Base-by-base conservation (phyloP, 352 stramenopile species). In the Phytophthora pseudosyringae region DNA sequence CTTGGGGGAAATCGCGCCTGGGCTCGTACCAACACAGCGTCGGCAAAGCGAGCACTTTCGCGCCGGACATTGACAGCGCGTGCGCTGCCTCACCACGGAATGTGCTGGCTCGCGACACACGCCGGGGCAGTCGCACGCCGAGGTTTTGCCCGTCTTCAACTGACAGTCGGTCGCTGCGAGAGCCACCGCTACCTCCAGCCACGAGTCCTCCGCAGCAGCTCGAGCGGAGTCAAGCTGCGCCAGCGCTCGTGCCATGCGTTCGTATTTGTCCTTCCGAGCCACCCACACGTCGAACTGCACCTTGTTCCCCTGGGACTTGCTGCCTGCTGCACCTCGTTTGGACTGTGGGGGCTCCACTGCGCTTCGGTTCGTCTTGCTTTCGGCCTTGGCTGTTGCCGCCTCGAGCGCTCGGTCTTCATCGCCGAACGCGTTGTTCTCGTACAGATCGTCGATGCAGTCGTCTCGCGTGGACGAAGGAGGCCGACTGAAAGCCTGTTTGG, bases 281-380 rank as follows among this genome's bases (percentile, higher is more conserved):
- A 97, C 86, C 87, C 87, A 97, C 10, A 90, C 76, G 32, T 93
- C 76, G 52, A 97, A 95, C 25, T 93, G 75, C 45, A 93, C 58
- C 43, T 64, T 71, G 47, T 57, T 31, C 26, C 62, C 67, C 5
- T 58, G 60, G 16, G 52, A 39, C 32, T 55, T 68, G 47, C 25
- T 64, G 10, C n/a, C 15, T 18, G 21, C 21, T 21, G 31, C 33
- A 39, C n/a, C 44, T 38, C 21, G 21, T 21, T 71, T 64, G 10
- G 50, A 31, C 15, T 69, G 50, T 18, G 67, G 51, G 3, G 61
- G 26, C 4, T 69, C 65, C 10, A 15, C 31, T 9, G 36, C 28
- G 58, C 9, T 48, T 47, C 13, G 16, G 5, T 47, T 67, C 35
- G 35, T 41, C 55, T 71, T 64, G 32, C 36, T 46, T 59, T 64